Percentiles rank a stretch among this genome's conserved stretches.
Evolutionary conservation across 2,329 filamentous ascomycete species (phyloP).

Genomic region (Colletotrichum graminicola): DNA sequence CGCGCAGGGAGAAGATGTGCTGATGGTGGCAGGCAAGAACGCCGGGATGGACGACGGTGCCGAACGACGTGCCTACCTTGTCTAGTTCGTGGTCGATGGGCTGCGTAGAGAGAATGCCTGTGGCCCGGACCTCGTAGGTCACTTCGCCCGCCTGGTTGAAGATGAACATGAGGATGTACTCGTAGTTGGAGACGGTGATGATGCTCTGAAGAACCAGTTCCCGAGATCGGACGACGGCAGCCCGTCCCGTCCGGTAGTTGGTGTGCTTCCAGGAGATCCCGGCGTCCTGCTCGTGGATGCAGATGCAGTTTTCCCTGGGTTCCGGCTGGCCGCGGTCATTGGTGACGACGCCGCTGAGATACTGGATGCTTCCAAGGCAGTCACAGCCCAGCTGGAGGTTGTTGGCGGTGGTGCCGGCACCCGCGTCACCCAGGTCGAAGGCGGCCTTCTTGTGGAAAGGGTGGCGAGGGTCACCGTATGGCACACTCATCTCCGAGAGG

Average conservation of each 20-base stretch:
- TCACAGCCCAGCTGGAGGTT: conserved; percentile 77
- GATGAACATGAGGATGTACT: conserved; percentile 75
- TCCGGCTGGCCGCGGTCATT: conserved; percentile 66
- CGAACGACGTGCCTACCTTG: conserved; percentile 62
- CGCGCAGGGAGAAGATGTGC: conserved; percentile 78
- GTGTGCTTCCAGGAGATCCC: conserved; percentile 80
- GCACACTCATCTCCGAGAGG: conserved; percentile 71
- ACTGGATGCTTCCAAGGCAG: conserved; percentile 75
- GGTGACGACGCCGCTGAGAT: conserved; percentile 64
- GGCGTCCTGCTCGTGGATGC: conserved; percentile 77
- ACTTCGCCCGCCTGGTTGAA: conserved; percentile 74
- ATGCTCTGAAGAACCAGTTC: conserved; percentile 77
- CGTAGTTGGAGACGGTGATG: conserved; percentile 78
- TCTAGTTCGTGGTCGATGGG: conserved; percentile 66
- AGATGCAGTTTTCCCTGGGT: conserved; percentile 70
- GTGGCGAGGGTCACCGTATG: conserved; percentile 74
- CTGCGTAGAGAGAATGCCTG: conserved; percentile 71
- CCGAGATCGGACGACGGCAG: conserved; percentile 71
- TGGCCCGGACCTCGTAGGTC: conserved; percentile 72
- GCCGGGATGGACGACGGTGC: conserved; percentile 72
- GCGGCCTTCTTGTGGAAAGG: conserved; percentile 75
- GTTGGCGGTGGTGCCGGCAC: conserved; percentile 73
- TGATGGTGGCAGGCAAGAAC: conserved; percentile 69
- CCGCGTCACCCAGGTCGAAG: conserved; percentile 77
- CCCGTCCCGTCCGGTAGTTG: conserved; percentile 73